A percentile compares a stretch with the other conserved stretches of the same genome.
Conservation (phyloP, 352 stramenopile genomes). For the Globisporangium iwayamae region DNA sequence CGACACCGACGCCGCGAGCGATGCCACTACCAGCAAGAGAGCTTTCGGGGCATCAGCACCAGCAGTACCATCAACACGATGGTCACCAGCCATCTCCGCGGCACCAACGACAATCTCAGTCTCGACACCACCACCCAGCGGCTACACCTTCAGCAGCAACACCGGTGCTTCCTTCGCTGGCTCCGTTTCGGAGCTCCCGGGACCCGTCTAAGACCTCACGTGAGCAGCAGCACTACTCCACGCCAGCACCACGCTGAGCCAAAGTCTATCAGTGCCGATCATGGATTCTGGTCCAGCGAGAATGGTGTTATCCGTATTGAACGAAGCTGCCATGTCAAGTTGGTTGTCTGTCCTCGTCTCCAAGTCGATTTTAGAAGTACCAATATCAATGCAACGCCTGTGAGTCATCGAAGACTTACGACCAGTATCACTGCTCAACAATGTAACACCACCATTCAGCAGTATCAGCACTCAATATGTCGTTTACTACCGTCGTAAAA, state of each 20-base stretch:
- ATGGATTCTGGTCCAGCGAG: too few species aligned
- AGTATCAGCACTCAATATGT: not conserved
- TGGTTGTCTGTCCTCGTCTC: too few species aligned
- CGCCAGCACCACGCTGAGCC: not conserved
- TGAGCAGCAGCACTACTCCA: not conserved
- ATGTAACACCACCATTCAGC: not conserved
- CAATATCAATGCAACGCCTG: too few species aligned
- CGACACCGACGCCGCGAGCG: constrained; percentile 1
- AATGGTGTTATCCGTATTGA: too few species aligned
- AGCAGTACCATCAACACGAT: not conserved
- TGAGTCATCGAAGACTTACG: too few species aligned
- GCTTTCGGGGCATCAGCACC: not conserved
- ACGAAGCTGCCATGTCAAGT: too few species aligned
- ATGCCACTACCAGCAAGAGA: not conserved
- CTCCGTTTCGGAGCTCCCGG: constrained; percentile 2
- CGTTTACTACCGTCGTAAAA: not conserved
- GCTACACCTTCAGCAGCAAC: not conserved
- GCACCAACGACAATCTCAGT: not conserved
- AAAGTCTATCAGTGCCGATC: not conserved
- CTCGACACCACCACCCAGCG: not conserved
- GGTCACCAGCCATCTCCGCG: not conserved
- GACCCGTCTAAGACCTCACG: not conserved
- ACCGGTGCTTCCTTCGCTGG: constrained; percentile 13
- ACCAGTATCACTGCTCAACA: not conserved
- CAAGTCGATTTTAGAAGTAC: too few species aligned